phyloP scores from a whole-genome alignment of 108 stramenopile genomes.

The Nannochloropsis gaditana region DNA sequence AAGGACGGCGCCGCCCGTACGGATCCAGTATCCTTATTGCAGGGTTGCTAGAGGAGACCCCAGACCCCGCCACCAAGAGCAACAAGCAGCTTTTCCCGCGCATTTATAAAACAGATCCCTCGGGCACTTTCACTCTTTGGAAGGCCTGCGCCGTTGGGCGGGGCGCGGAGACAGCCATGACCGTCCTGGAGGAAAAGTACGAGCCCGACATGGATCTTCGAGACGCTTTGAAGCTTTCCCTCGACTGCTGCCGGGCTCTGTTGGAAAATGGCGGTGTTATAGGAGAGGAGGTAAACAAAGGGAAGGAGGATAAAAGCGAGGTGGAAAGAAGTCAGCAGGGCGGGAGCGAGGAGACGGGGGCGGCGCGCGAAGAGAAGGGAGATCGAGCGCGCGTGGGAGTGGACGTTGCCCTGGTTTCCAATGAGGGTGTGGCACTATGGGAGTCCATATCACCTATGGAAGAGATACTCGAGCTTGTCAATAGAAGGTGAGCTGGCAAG shows the following conservation, averaged over 20 bases:
- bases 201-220: not conserved
- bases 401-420: not conserved
- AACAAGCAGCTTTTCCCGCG: not conserved
- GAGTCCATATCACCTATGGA: not conserved
- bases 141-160: not conserved
- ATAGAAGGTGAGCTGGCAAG: not conserved
- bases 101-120: not conserved
- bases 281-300: not conserved
- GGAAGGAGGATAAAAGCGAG: not conserved
- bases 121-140: not conserved
- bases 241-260: slow-evolving; percentile 3
- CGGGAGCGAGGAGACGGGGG: not conserved
- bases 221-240: not conserved
- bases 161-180: not conserved
- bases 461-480: not conserved
- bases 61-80: not conserved
- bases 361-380: not conserved
- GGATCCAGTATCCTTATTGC: slow-evolving; percentile 8
- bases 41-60: not conserved
- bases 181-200: not conserved
- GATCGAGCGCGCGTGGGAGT: not conserved
- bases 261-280: not conserved
- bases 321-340: not conserved
- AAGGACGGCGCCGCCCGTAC: not conserved
- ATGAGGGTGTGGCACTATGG: not conserved